Evolutionary conservation across 352 stramenopile genomes (phyloP).

Genomic region (Phytophthora fragariae): DNA sequence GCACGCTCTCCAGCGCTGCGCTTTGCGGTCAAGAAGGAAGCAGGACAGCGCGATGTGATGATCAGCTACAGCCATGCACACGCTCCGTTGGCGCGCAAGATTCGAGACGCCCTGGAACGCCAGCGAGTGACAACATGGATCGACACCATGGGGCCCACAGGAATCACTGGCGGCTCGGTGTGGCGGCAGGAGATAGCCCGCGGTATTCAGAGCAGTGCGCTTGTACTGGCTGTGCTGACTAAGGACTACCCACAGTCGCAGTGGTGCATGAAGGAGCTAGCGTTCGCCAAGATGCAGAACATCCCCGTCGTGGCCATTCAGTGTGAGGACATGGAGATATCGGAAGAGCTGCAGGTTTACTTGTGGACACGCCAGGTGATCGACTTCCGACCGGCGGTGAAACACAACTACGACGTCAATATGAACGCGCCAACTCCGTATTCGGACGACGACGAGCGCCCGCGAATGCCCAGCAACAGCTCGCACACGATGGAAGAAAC

Average conservation of each 20-base stretch:
- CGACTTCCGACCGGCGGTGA: slow-evolving; percentile 69
- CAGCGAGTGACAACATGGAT: slow-evolving; percentile 88
- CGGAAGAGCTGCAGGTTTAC: slow-evolving; percentile 86
- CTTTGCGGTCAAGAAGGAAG: slow-evolving; percentile 88
- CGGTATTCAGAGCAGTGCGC: slow-evolving; percentile 75
- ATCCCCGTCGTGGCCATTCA: slow-evolving; percentile 86
- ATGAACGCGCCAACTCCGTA: slow-evolving; percentile 6
- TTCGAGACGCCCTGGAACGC: slow-evolving; percentile 73
- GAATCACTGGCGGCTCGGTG: slow-evolving; percentile 79
- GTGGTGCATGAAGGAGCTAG: slow-evolving; percentile 90
- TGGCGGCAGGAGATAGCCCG: slow-evolving; percentile 86
- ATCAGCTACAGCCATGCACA: slow-evolving; percentile 91
- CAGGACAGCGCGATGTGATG: slow-evolving; percentile 85
- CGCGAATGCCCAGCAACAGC: slow-evolving; percentile 29
- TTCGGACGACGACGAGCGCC: slow-evolving; percentile 1
- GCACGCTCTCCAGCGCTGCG: slow-evolving; percentile 69
- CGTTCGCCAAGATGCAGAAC: slow-evolving; percentile 88
- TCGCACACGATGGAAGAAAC: slow-evolving; percentile 37
- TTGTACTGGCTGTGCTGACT: slow-evolving; percentile 79
- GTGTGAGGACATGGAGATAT: slow-evolving; percentile 85
- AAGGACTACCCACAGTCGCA: slow-evolving; percentile 81
- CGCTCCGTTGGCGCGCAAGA: slow-evolving; percentile 61
- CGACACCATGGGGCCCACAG: slow-evolving; percentile 83
- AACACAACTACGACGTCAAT: slow-evolving; percentile 27
- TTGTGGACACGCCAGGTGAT: slow-evolving; percentile 89